Percentiles rank a stretch among this genome's conserved stretches.
Evolutionary conservation across 2,329 filamentous ascomycete species (phyloP).

Genomic region (Fonsecaea multimorphosa): DNA sequence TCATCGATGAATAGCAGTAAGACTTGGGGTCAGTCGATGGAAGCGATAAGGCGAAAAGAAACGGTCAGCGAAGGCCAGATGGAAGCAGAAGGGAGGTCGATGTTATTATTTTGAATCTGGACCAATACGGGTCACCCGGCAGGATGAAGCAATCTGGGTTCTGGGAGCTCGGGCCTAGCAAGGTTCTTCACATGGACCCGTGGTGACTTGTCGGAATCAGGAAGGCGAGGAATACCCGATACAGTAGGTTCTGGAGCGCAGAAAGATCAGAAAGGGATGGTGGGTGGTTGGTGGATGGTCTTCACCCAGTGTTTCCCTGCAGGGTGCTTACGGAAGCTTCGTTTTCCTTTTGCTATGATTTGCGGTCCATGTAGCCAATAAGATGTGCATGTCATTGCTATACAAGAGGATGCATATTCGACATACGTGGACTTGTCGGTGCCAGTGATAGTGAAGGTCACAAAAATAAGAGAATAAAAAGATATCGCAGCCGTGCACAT

Average conservation of each 20-base stretch:
- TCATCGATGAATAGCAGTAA: not conserved
- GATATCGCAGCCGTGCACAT: not conserved
- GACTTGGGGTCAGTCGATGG: not conserved
- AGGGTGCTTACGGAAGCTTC: not conserved
- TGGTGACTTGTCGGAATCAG: not conserved
- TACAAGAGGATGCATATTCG: conserved; percentile 18
- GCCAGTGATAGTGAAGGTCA: not conserved
- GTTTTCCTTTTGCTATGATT: not conserved
- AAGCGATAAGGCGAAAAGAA: not conserved
- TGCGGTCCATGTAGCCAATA: conserved; percentile 9
- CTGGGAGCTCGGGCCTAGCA: not conserved
- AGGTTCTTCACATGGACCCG: not conserved
- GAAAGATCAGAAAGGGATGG: not conserved
- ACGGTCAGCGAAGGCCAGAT: not conserved
- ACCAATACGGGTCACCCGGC: not conserved
- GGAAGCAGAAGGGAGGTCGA: not conserved
- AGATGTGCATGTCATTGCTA: conserved; percentile 5
- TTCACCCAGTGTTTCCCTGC: no score
- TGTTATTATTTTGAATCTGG: conserved; percentile 12
- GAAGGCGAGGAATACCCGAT: conserved; percentile 1
- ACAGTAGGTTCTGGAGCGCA: not conserved
- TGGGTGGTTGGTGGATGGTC: not conserved
- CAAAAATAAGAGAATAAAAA: not conserved
- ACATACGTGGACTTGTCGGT: conserved; percentile 8
- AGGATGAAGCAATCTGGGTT: not conserved